phyloP scores from a whole-genome alignment of 2,329 filamentous ascomycete species.

The Trichoderma sp. region DNA sequence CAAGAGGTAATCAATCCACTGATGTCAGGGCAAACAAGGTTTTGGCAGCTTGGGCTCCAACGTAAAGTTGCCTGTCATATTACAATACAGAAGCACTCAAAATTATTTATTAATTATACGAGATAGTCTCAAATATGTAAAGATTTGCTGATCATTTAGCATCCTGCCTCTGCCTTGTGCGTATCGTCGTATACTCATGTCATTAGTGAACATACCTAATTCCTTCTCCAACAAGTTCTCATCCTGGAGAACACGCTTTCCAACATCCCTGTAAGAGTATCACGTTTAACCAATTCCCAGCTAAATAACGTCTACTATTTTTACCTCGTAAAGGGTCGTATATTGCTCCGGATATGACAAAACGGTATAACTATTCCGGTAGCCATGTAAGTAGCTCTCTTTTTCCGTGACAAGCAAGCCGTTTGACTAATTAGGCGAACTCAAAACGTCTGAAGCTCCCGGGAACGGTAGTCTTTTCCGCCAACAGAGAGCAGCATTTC shows the following conservation, averaged over 20 bases:
- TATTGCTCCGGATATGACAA: background rate
- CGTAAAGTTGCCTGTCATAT: background rate
- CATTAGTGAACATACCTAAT: background rate
- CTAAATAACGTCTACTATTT: background rate
- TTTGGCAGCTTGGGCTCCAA: background rate
- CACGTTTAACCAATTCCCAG: background rate
- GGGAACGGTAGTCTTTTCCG: constrained; percentile 1
- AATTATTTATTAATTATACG: too few species aligned
- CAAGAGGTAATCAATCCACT: background rate
- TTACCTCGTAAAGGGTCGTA: background rate
- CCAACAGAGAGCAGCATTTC: constrained; percentile 4
- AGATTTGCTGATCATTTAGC: background rate
- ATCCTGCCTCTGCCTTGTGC: background rate
- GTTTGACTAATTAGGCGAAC: background rate
- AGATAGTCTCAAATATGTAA: background rate
- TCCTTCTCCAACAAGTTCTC: background rate
- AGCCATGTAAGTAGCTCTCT: background rate
- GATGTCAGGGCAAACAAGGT: background rate
- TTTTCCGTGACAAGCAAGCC: background rate
- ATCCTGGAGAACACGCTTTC: background rate
- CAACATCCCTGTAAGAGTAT: background rate
- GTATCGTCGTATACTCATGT: background rate
- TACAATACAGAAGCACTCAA: background rate
- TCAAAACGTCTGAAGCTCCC: background rate
- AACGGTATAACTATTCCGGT: background rate